Evolutionary conservation across 2,329 filamentous ascomycete species (phyloP).

Genomic region (Chaetomiaceae sp.): DNA sequence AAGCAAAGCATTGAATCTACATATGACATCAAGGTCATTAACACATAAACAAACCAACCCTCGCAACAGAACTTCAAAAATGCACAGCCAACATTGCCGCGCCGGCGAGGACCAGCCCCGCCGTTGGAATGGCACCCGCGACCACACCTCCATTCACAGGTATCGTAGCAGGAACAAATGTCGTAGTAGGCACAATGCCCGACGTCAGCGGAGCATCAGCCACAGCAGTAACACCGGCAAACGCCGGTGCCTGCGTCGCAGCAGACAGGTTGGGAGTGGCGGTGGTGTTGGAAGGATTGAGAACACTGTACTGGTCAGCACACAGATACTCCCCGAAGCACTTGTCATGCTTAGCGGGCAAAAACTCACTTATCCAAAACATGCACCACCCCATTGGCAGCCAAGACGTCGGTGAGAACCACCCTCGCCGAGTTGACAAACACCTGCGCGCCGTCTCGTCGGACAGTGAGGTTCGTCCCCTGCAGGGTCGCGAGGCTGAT

Average conservation of each 20-base stretch:
- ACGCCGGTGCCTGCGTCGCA: slow-evolving; percentile 32
- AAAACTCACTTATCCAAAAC: slow-evolving; percentile 52
- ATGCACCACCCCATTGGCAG: slow-evolving; percentile 54
- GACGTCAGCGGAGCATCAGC: slow-evolving; percentile 29
- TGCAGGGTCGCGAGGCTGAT: slow-evolving; percentile 17
- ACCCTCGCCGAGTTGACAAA: slow-evolving; percentile 50
- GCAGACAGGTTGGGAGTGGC: slow-evolving; percentile 30
- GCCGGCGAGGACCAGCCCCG: slow-evolving; percentile 18
- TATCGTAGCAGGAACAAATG: slow-evolving; percentile 25
- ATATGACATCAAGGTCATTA: too few relatives aligned
- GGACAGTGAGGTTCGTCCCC: slow-evolving; percentile 19
- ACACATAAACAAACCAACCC: too few relatives aligned
- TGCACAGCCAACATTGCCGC: slow-evolving; percentile 4
- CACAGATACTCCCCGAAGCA: neutral
- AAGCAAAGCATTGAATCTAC: too few relatives aligned
- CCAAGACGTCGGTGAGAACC: slow-evolving; percentile 44
- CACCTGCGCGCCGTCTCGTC: slow-evolving; percentile 23
- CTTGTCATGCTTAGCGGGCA: slow-evolving; percentile 24
- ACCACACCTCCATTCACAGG: slow-evolving; percentile 20
- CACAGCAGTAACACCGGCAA: slow-evolving; percentile 25
- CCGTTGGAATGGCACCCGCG: slow-evolving; percentile 19
- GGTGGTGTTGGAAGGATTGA: slow-evolving; percentile 33
- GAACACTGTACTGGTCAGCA: slow-evolving; percentile 32
- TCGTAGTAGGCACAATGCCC: slow-evolving; percentile 27
- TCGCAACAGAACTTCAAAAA: neutral